phyloP scores from a whole-genome alignment of 75 land plant species.

The Azolla pinnata region DNA sequence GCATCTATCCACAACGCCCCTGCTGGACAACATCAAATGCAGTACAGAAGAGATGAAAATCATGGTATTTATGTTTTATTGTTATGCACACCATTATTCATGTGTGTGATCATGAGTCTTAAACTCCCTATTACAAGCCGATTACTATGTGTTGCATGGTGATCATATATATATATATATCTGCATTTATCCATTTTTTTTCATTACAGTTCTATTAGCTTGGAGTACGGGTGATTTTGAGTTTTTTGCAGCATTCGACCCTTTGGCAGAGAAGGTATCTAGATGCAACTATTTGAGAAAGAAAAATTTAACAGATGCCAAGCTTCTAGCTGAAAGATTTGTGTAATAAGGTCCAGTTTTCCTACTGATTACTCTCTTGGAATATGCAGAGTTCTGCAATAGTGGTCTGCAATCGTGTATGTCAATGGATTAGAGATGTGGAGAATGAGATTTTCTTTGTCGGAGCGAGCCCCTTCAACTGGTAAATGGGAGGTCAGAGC shows the following conservation, averaged over 20 bases:
- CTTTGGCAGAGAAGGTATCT: constrained; percentile 89
- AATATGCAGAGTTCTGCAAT: constrained; percentile 74
- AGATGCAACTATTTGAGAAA: neutral
- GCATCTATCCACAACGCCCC: constrained; percentile 72
- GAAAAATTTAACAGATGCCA: neutral
- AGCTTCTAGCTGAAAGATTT: neutral
- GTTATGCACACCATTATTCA: too few relatives aligned
- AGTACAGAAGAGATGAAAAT: constrained; percentile 86
- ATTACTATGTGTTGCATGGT: too few relatives aligned
- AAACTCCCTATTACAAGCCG: too few relatives aligned
- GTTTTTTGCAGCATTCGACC: constrained; percentile 97
- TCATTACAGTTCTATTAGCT: constrained; percentile 62
- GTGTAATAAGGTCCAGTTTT: too few relatives aligned
- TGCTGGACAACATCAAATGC: constrained; percentile 77
- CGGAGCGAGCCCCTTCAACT: constrained; percentile 83
- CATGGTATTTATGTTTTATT: too few relatives aligned
- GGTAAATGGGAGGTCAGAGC: constrained; percentile 37
- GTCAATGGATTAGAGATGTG: constrained; percentile 86
- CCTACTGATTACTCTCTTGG: neutral
- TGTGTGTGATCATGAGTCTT: too few relatives aligned
- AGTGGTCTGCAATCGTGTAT: constrained; percentile 77
- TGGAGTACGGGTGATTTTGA: constrained; percentile 98
- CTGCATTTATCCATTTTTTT: too few relatives aligned
- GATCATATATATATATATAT: too few relatives aligned
- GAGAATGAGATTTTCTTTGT: constrained; percentile 88